These are phyloP conservation scores for Conticribra guillardii DNA, from an alignment of 108 stramenopile species.

Conservation along the genomic window DNA sequence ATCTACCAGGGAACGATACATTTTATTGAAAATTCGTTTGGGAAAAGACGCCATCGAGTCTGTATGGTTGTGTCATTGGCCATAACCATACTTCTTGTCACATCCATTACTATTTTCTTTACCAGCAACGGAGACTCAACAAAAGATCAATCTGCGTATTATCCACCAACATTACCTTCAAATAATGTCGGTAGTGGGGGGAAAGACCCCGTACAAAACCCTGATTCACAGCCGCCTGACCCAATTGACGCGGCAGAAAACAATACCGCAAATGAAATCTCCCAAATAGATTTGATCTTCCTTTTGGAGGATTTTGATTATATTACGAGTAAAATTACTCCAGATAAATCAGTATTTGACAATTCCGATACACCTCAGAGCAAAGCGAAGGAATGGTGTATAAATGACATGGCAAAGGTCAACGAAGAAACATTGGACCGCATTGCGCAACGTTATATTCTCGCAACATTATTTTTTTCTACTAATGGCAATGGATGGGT, in stretches of 20 bases:
- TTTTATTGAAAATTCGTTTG: background rate
- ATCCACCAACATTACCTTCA: background rate
- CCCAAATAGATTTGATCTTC: background rate
- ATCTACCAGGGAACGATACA: background rate
- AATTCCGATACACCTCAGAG: conserved; percentile 31
- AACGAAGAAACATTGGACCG: conserved; percentile 12
- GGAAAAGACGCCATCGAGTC: too few species aligned
- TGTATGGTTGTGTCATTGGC: background rate
- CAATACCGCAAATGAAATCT: background rate
- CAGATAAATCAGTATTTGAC: conserved; percentile 10
- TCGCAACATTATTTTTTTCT: conserved; percentile 58
- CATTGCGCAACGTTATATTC: conserved; percentile 51
- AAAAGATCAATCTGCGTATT: background rate
- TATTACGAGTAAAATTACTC: conserved; percentile 30
- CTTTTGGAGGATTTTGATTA: conserved; percentile 19
- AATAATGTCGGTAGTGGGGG: too few species aligned
- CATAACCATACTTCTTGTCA: background rate
- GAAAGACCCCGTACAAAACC: too few species aligned
- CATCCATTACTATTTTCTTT: background rate
- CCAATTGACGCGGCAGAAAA: too few species aligned
- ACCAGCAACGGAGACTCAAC: background rate
- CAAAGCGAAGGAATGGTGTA: conserved; percentile 34
- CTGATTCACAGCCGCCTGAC: too few species aligned
- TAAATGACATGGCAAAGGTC: conserved; percentile 30
- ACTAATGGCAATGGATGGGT: conserved; percentile 61